Percentiles rank a stretch among this genome's conserved stretches.
phyloP scores from a whole-genome alignment of 305 asterid genomes.

The Salvia sclarea region DNA sequence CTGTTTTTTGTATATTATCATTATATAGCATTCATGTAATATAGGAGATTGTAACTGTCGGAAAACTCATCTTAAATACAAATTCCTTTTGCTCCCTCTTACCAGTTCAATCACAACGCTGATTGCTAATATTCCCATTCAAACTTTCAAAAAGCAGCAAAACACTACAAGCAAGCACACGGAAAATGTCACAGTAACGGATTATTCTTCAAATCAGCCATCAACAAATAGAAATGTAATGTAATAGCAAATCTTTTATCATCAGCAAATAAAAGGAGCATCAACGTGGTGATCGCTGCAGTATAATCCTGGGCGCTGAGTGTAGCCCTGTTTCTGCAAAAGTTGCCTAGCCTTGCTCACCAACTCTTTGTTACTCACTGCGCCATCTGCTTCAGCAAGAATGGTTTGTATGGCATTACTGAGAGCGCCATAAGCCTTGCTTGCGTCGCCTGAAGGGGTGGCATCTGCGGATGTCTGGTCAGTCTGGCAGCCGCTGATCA shows the following conservation, averaged over 20 bases:
- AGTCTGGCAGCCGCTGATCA: slow-evolving; percentile 90
- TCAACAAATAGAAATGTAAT: not conserved
- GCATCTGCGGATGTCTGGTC: slow-evolving; percentile 92
- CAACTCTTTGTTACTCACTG: slow-evolving; percentile 63
- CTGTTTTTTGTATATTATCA: slow-evolving; percentile 45
- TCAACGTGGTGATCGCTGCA: slow-evolving; percentile 75
- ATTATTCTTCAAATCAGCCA: slow-evolving; percentile 4
- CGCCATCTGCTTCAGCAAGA: slow-evolving; percentile 65
- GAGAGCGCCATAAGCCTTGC: slow-evolving; percentile 79
- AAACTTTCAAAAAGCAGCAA: slow-evolving; percentile 19
- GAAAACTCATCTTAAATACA: slow-evolving; percentile 30
- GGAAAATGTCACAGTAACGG: not conserved
- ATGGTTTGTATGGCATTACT: slow-evolving; percentile 90
- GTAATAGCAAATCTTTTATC: not conserved
- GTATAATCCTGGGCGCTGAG: slow-evolving; percentile 86
- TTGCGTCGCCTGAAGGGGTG: slow-evolving; percentile 59
- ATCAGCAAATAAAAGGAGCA: slow-evolving; percentile 68
- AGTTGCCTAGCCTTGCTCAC: slow-evolving; percentile 69
- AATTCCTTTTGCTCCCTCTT: slow-evolving; percentile 19
- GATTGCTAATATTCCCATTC: not conserved
- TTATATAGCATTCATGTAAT: slow-evolving; percentile 36
- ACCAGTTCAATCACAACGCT: not conserved
- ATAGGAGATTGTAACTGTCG: slow-evolving; percentile 34
- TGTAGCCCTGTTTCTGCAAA: slow-evolving; percentile 78
- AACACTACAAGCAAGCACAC: slow-evolving; percentile 17